phyloP scores from a whole-genome alignment of 2,329 filamentous ascomycete species.

The Nectriaceae sp. region DNA sequence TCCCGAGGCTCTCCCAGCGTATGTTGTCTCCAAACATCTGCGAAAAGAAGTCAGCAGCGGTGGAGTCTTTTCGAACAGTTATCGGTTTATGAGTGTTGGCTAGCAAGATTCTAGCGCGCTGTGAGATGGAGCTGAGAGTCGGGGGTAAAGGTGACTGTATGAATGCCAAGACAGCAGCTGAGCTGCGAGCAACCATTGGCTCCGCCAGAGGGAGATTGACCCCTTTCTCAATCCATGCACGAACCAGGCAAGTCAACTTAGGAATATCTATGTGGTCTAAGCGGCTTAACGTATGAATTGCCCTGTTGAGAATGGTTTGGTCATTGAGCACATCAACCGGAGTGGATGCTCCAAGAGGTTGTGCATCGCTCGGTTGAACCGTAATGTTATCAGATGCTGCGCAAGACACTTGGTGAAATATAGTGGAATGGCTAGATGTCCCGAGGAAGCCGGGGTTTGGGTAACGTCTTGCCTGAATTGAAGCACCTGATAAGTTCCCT shows the following conservation, averaged over 20 bases:
- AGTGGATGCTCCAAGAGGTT: too few relatives aligned
- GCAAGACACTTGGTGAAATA: conserved; percentile 12
- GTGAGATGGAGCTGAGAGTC: not conserved
- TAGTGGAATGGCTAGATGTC: conserved; percentile 17
- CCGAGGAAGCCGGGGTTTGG: conserved; percentile 27
- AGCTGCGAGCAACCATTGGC: not conserved
- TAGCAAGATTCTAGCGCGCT: not conserved
- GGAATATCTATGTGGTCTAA: not conserved
- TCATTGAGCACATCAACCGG: too few relatives aligned
- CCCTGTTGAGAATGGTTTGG: too few relatives aligned
- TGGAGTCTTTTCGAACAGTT: conserved; percentile 6
- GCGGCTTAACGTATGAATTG: not conserved
- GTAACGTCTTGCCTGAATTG: conserved; percentile 8
- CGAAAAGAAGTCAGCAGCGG: conserved; percentile 10
- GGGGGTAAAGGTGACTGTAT: too few relatives aligned
- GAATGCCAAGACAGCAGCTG: too few relatives aligned
- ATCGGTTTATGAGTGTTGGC: not conserved
- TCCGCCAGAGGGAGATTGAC: conserved; percentile 8
- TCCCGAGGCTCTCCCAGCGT: conserved; percentile 27
- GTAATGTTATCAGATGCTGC: not conserved
- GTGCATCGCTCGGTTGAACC: too few relatives aligned
- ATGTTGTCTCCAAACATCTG: conserved; percentile 16
- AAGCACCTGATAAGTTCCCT: too few relatives aligned
- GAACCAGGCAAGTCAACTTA: conserved; percentile 2
- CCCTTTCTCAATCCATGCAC: conserved; percentile 2